These are phyloP conservation scores for Kluyveromyces nonfermentans DNA, from an alignment of 805 yeast species.

Conservation along the genomic window DNA sequence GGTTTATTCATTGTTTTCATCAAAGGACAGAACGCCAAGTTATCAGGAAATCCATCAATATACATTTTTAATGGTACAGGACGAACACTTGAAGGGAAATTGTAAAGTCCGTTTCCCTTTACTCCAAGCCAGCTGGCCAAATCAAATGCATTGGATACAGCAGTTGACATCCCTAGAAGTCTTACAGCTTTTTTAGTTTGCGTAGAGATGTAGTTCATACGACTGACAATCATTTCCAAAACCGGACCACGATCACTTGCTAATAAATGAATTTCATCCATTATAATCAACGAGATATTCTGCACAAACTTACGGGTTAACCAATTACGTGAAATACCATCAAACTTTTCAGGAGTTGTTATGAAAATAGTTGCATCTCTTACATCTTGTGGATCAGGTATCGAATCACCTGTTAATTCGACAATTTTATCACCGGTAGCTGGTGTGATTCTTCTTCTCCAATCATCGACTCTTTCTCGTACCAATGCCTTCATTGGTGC, in stretches of 20 bases:
- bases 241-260: conserved; percentile 99
- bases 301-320: conserved; percentile 79
- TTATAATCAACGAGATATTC: conserved; percentile 76
- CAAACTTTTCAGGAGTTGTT: conserved; percentile 96
- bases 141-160: conserved; percentile 83
- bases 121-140: conserved; percentile 94
- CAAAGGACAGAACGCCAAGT: conserved; percentile 67
- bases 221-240: conserved; percentile 86
- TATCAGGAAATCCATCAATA: conserved; percentile 78
- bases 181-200: conserved; percentile 86
- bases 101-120: conserved; percentile 82
- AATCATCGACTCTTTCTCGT: conserved; percentile 91
- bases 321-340: conserved; percentile 87
- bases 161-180: conserved; percentile 87
- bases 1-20: conserved; percentile 63
- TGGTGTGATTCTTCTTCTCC: conserved; percentile 76
- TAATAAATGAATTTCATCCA: conserved; percentile 92
- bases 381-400: conserved; percentile 73
- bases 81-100: conserved; percentile 84
- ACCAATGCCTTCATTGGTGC: conserved; percentile 94
- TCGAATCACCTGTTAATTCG: conserved; percentile 93
- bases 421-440: conserved; percentile 79
- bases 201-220: conserved; percentile 47
- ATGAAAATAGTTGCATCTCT: conserved; percentile 77
- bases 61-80: conserved; percentile 92